Evolutionary conservation across 2,329 filamentous ascomycete genomes (phyloP).

Genomic region (Elsinoe perseae): DNA sequence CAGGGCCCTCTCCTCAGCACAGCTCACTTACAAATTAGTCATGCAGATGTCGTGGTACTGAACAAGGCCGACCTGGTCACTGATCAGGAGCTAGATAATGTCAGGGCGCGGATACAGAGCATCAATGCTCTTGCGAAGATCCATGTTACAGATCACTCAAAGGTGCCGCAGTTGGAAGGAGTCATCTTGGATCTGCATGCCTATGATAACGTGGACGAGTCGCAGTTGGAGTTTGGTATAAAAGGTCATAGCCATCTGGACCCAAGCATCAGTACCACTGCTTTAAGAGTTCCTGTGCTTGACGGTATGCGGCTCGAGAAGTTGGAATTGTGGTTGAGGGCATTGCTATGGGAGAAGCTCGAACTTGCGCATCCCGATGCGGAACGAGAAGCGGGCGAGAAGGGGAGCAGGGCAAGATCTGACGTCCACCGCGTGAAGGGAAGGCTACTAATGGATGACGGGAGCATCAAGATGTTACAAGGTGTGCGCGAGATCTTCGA

Average conservation of each 20-base stretch:
- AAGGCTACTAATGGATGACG: conserved; percentile 57
- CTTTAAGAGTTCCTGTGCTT: conserved; percentile 60
- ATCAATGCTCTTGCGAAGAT: conserved; percentile 89
- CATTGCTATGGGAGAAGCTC: conserved; percentile 70
- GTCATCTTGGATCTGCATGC: conserved; percentile 84
- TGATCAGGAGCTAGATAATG: conserved; percentile 57
- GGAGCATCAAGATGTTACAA: conserved; percentile 69
- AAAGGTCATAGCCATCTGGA: conserved; percentile 90
- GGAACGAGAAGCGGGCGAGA: conserved; percentile 59
- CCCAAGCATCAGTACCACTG: conserved; percentile 76
- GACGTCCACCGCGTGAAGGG: conserved; percentile 89
- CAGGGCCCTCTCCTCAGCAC: conserved; percentile 71
- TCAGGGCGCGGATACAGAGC: conserved; percentile 63
- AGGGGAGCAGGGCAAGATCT: conserved; percentile 45
- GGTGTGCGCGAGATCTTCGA: conserved; percentile 93
- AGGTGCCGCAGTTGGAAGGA: conserved; percentile 74
- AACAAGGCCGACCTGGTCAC: conserved; percentile 88
- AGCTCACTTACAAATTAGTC: conserved; percentile 91
- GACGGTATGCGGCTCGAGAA: conserved; percentile 48
- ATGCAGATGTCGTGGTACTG: conserved; percentile 88
- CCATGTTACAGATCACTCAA: conserved; percentile 70
- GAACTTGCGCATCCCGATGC: conserved; percentile 47
- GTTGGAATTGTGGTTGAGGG: conserved; percentile 75
- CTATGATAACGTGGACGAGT: conserved; percentile 70
- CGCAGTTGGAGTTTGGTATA: conserved; percentile 55